phyloP scores from a whole-genome alignment of 106 monocot genomes.

The Acorus gramineus region DNA sequence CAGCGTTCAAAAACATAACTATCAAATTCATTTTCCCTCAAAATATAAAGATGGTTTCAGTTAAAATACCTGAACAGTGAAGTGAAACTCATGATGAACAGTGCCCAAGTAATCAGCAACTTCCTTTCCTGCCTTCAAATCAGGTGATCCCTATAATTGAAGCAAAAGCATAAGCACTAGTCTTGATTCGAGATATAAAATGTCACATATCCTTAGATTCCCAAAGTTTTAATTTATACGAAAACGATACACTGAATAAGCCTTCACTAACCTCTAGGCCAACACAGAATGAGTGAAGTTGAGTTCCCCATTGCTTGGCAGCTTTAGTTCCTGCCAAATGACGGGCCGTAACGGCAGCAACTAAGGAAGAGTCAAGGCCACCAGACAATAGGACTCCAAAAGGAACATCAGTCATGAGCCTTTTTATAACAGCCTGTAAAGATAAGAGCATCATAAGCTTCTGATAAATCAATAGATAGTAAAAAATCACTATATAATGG shows the following conservation, averaged over 20 bases:
- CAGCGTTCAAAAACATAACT: too few relatives aligned
- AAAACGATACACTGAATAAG: not conserved
- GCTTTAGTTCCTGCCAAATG: constrained; percentile 51
- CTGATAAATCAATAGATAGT: not conserved
- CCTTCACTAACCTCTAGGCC: constrained; percentile 38
- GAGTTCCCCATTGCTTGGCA: constrained; percentile 47
- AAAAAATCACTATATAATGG: not conserved
- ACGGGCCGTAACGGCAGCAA: constrained; percentile 56
- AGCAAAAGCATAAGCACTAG: not conserved
- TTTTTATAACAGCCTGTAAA: constrained; percentile 58
- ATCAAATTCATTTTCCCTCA: too few relatives aligned
- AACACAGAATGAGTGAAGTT: constrained; percentile 68
- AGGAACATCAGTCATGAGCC: constrained; percentile 79
- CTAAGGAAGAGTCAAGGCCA: constrained; percentile 69
- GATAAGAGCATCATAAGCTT: not conserved
- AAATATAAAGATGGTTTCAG: too few relatives aligned
- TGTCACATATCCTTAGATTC: too few relatives aligned
- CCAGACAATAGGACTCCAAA: constrained; percentile 68
- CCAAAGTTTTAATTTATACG: too few relatives aligned
- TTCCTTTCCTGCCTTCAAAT: constrained; percentile 53
- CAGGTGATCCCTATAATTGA: constrained; percentile 39
- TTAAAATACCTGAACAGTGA: constrained; percentile 45
- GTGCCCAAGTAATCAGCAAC: constrained; percentile 57
- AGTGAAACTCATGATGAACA: constrained; percentile 59
- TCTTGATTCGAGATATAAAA: too few relatives aligned